Percentiles rank a stretch among this genome's conserved stretches.
Conservation (phyloP, 2,329 filamentous ascomycete genomes). For the Sclerotinia trifoliorum region DNA sequence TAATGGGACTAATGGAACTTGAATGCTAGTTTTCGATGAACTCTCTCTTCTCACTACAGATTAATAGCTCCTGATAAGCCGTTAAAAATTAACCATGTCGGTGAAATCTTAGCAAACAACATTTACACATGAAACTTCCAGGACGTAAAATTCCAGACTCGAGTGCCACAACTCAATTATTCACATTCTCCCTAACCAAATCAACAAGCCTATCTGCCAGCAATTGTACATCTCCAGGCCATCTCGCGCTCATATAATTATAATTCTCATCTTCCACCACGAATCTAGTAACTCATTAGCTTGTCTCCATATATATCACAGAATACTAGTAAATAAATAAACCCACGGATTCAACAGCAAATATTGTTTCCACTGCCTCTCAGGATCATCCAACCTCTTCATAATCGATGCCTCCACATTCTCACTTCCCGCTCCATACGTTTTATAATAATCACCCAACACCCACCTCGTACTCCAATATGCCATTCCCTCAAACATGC, state of each 20-base stretch:
- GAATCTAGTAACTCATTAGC: slow-evolving; percentile 41
- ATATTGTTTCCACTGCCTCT: slow-evolving; percentile 47
- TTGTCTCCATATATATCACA: too few relatives aligned
- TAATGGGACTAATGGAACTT: background rate
- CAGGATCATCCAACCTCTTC: slow-evolving; percentile 45
- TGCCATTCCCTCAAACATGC: slow-evolving; percentile 49
- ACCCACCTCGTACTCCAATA: slow-evolving; percentile 51
- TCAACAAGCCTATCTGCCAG: slow-evolving; percentile 46
- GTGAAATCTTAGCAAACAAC: background rate
- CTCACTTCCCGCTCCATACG: slow-evolving; percentile 51
- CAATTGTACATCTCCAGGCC: slow-evolving; percentile 46
- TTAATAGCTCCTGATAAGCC: background rate
- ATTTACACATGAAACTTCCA: background rate
- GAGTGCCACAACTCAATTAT: background rate
- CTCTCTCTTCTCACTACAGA: background rate
- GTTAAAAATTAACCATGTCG: background rate
- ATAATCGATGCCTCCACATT: slow-evolving; percentile 49
- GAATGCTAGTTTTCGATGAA: background rate
- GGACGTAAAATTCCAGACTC: background rate
- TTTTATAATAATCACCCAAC: slow-evolving; percentile 57
- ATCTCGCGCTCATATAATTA: slow-evolving; percentile 51
- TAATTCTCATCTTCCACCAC: slow-evolving; percentile 50
- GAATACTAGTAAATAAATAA: background rate
- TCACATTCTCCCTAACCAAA: slow-evolving; percentile 40
- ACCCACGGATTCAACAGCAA: slow-evolving; percentile 46